These are phyloP conservation scores for Neopestalotiopsis sp. DNA, from an alignment of 2,329 filamentous ascomycete genomes.

Conservation along the genomic window DNA sequence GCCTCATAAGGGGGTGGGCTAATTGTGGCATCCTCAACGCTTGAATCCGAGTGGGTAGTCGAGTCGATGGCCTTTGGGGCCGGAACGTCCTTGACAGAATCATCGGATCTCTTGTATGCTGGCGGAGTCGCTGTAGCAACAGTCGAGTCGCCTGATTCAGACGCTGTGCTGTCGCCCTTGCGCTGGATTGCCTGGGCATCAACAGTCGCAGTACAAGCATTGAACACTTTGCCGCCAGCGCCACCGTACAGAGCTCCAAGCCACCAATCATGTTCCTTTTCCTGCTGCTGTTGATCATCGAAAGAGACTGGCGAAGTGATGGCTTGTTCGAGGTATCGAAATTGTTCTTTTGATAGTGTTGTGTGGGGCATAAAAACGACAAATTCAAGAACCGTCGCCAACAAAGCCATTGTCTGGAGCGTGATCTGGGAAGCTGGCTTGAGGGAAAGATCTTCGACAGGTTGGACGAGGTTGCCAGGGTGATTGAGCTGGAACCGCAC, in stretches of 20 bases:
- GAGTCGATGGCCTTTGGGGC: neutral
- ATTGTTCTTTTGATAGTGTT: constrained; percentile 14
- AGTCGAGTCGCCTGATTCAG: constrained; percentile 20
- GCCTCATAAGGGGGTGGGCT: constrained; percentile 12
- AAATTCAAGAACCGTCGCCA: constrained; percentile 10
- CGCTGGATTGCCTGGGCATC: neutral
- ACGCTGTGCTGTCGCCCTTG: constrained; percentile 15
- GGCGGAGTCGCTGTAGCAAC: constrained; percentile 19
- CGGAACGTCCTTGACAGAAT: neutral
- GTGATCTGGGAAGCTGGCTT: constrained; percentile 17
- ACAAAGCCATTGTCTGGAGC: neutral
- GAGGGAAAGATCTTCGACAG: constrained; percentile 13
- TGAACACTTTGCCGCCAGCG: constrained; percentile 6
- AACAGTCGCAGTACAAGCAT: neutral
- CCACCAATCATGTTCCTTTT: constrained; percentile 16
- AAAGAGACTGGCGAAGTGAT: constrained; percentile 7
- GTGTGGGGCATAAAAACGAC: constrained; percentile 18
- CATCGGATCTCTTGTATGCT: constrained; percentile 14
- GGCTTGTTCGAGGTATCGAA: constrained; percentile 13
- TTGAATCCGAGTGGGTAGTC: neutral
- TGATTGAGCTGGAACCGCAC: constrained; percentile 15
- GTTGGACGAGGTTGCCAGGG: constrained; percentile 17
- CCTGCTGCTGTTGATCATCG: constrained; percentile 14
- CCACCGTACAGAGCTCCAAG: constrained; percentile 17
- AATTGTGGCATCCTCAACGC: neutral